phyloP scores from a whole-genome alignment of 176 grass and related monocot genomes.

The Rhynchospora breviuscula region DNA sequence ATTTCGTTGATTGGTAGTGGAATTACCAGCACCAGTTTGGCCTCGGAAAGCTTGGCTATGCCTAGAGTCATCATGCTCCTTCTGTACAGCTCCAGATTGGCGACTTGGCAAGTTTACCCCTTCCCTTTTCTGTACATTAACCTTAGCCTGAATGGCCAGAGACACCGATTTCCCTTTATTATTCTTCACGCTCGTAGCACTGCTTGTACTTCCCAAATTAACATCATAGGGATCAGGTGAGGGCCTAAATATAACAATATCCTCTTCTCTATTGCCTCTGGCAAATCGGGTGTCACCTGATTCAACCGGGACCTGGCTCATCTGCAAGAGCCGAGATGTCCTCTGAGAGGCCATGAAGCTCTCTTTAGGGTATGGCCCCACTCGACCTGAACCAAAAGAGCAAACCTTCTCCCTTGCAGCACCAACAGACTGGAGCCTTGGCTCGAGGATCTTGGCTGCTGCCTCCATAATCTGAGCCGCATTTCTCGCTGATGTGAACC shows the following conservation, averaged over 20 bases:
- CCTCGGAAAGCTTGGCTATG: slow-evolving; percentile 43
- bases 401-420: slow-evolving; percentile 53
- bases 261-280: slow-evolving; percentile 43
- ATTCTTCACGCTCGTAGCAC: slow-evolving; percentile 28
- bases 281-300: slow-evolving; percentile 31
- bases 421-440: slow-evolving; percentile 38
- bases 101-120: slow-evolving; percentile 37
- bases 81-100: slow-evolving; percentile 35
- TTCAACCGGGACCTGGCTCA: slow-evolving; percentile 32
- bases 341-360: slow-evolving; percentile 31
- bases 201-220: slow-evolving; percentile 23
- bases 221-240: slow-evolving; percentile 55
- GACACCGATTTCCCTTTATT: slow-evolving; percentile 74
- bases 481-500: slow-evolving; percentile 64
- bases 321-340: slow-evolving; percentile 33
- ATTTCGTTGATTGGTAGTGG: slow-evolving; percentile 31
- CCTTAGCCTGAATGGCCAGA: slow-evolving; percentile 68
- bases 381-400: slow-evolving; percentile 41
- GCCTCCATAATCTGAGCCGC: slow-evolving; percentile 75
- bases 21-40: slow-evolving; percentile 15
- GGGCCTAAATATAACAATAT: slow-evolving; percentile 54
- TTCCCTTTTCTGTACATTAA: slow-evolving; percentile 82
- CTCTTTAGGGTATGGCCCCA: slow-evolving; percentile 47
- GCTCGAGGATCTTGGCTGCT: slow-evolving; percentile 74
- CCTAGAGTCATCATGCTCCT: slow-evolving; percentile 51